Base-by-base conservation (phyloP, 495 filamentous ascomycete species). In the Terfezia boudieri region DNA sequence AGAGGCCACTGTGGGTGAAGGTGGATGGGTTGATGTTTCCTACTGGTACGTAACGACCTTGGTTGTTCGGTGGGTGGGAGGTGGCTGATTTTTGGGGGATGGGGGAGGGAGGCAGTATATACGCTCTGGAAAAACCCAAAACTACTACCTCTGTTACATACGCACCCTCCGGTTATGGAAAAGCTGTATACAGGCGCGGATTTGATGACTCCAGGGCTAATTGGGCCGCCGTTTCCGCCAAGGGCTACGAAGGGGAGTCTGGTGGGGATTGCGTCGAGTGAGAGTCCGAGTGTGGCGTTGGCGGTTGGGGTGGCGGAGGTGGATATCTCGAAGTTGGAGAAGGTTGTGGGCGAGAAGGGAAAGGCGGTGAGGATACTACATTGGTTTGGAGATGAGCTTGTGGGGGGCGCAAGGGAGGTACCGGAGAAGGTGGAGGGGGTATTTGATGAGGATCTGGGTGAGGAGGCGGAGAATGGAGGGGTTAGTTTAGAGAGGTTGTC, bases 321-420 rank as follows among this genome's bases (percentile, higher is more conserved):
- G 54, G 75, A 85, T 70, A 68, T 85, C 41, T 71, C 73, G 22
- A 67, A 66, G 4, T 63, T 85, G 14, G 66, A 69, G 12, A 69
- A 74, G 41, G 80, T 82, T 1, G 71, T 74, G 57, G 81, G 81
- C 0, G 68, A 72, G 20, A 83, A 80, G 65, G 81, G 81, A 2
- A 75, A 76, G 62, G 81, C 81, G 8, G 81, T 85, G 22, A 68
- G 75, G 51, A 76, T 75, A 14, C 64, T 82, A 37, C 81, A 85
- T 62, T 85, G 81, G 81, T 73, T 75, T 56, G 81, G 82, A 0
- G 81, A 85, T 72, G 81, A 85, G 67, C 59, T 83, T 43, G 84
- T 78, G 11, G 57, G 71, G 51, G 71, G 71, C 58, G 36, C n/a
- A 37, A 61, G 11, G 51, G 59, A 56, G 60, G 50, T n/a, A 60